phyloP scores from a whole-genome alignment of 2,329 filamentous ascomycete species.

The Epichloe brachyelytri region DNA sequence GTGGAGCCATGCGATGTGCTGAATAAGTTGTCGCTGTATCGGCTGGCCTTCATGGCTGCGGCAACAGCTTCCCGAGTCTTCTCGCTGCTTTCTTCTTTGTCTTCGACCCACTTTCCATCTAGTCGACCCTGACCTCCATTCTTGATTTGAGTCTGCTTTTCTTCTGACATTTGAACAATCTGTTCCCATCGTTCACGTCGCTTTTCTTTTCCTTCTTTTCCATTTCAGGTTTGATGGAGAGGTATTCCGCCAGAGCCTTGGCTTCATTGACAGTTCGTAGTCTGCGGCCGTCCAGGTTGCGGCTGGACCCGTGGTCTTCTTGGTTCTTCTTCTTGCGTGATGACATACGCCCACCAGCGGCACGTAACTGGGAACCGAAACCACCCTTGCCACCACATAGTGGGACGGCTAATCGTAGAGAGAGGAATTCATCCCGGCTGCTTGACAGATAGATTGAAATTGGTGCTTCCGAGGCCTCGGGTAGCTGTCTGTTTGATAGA shows the following conservation, averaged over 20 bases:
- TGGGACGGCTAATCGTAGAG: constrained; percentile 66
- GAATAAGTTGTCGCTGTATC: constrained; percentile 47
- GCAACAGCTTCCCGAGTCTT: constrained; percentile 67
- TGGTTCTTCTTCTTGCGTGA: constrained; percentile 79
- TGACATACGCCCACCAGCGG: constrained; percentile 95
- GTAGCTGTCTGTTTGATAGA: constrained; percentile 59
- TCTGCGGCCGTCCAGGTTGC: constrained; percentile 83
- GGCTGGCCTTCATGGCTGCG: constrained; percentile 53
- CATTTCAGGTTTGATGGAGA: constrained; percentile 95
- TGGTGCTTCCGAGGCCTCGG: constrained; percentile 35
- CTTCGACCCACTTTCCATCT: constrained; percentile 89
- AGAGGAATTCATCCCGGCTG: constrained; percentile 55
- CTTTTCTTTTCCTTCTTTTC: constrained; percentile 81
- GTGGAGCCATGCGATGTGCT: constrained; percentile 37
- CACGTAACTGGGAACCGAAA: constrained; percentile 92
- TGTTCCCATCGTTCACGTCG: constrained; percentile 75
- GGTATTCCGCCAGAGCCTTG: constrained; percentile 86
- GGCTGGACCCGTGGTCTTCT: constrained; percentile 79
- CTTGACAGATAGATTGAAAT: constrained; percentile 50
- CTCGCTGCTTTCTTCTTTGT: constrained; percentile 81
- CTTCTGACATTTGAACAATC: constrained; percentile 74
- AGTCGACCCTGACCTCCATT: constrained; percentile 58
- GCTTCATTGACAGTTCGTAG: constrained; percentile 88
- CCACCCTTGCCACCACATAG: constrained; percentile 92
- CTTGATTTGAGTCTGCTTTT: constrained; percentile 69